Percentiles rank a stretch among this genome's conserved stretches.
These are phyloP conservation scores for Typha latifolia DNA, from an alignment of 176 grass and related monocot genomes.

Conservation along the genomic window DNA sequence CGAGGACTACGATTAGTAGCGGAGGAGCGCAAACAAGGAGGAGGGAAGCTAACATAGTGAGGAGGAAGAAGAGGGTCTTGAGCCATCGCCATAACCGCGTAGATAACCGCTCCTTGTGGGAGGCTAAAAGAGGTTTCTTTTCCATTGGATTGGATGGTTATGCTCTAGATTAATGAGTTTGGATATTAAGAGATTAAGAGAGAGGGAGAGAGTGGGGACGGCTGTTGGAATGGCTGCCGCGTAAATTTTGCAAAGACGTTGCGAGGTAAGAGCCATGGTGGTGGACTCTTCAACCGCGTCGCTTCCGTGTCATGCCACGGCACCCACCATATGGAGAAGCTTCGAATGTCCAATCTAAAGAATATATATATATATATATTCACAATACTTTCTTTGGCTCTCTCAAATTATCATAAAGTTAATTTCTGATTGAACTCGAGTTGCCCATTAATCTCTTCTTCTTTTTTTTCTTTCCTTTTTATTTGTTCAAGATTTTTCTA, in stretches of 20 bases:
- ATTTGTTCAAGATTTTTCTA: too few species aligned
- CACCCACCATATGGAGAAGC: neutral
- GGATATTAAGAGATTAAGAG: neutral
- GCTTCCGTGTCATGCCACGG: neutral
- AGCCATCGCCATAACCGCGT: conserved; percentile 15
- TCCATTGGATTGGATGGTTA: neutral
- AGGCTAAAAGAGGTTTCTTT: neutral
- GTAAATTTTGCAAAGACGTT: neutral
- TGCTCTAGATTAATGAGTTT: neutral
- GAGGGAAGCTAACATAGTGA: conserved; percentile 11
- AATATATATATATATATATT: too few species aligned
- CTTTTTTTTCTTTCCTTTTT: too few species aligned
- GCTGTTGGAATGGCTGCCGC: neutral
- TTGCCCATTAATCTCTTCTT: too few species aligned
- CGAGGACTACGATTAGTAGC: conserved; percentile 1
- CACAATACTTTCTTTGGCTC: too few species aligned
- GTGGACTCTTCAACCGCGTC: neutral
- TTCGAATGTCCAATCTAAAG: too few species aligned
- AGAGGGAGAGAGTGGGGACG: neutral
- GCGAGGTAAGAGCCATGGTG: neutral
- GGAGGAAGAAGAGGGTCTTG: conserved; percentile 19
- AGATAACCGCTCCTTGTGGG: neutral
- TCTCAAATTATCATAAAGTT: too few species aligned
- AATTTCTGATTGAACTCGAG: neutral
- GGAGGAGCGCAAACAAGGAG: conserved; percentile 19